Evolutionary conservation across 352 stramenopile genomes (phyloP), one percentile per base, ranked within the genome.

Genomic region (Pythium diclinum): DNA sequence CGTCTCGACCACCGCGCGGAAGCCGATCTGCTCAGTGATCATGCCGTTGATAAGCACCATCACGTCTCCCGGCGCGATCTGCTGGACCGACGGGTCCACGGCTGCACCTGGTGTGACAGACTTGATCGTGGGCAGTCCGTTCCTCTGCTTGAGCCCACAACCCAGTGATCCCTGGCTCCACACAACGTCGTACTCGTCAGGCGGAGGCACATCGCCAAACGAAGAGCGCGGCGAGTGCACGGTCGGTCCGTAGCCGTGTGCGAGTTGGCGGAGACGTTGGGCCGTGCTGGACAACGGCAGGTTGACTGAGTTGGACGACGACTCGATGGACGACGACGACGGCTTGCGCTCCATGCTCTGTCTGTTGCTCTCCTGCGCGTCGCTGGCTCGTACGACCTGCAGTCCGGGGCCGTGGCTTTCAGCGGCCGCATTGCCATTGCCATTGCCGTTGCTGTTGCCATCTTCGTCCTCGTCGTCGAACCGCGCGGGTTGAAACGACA

Each of bases 31-130:
- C n/a, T 85, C 76, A 6, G 84, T 86, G n/a, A 74, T 69, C 25
- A 89, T 71, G 1, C 85, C 84, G 30, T 94, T 94, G 47, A 94
- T 89, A 49, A 72, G 72, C 11, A 89, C 64, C 13, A 95, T 77
- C 14, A 91, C 81, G 61, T 93, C 85, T 1, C 79, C 81, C 0
- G 73, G 73, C 3, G 71, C 59, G 44, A 93, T 91, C 67, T 91
- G 85, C 21, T 80, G 75, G 11, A 93, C 83, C 0, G 82, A 91
- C 1, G 72, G 67, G 44, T 79, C 88, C 52, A 85, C 78, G 6
- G 80, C 79, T 7, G 70, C 78, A 0, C 74, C 76, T 3, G 51
- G 58, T 1, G 81, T 91, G 19, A 89, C 81, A 0, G 77, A 81
- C 71, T 91, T 91, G 19, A 93, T 83, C 0, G 76, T 75, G 9